These are phyloP conservation scores for Vanderwaltozyma verrucispora DNA, from an alignment of 805 yeast genomes.

Conservation along the genomic window DNA sequence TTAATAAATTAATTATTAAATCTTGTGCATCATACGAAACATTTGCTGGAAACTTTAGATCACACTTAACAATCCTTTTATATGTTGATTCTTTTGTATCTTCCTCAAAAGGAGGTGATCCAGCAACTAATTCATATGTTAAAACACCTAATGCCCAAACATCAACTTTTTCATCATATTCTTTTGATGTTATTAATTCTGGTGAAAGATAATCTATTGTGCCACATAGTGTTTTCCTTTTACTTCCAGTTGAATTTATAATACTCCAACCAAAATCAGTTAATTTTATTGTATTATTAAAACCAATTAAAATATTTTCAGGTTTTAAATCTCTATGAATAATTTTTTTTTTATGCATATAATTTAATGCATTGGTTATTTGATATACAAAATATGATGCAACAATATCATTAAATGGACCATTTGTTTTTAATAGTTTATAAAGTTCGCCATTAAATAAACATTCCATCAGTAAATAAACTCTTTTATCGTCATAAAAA, in stretches of 20 bases:
- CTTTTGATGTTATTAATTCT: conserved; percentile 79
- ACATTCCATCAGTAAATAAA: conserved; percentile 76
- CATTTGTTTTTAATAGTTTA: conserved; percentile 47
- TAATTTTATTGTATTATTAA: conserved; percentile 66
- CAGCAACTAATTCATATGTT: conserved; percentile 77
- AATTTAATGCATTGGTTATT: conserved; percentile 67
- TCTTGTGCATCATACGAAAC: conserved; percentile 70
- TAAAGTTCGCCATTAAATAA: conserved; percentile 82
- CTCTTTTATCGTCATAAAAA: conserved; percentile 71
- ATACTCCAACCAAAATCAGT: conserved; percentile 98
- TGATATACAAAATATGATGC: conserved; percentile 78
- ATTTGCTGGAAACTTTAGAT: conserved; percentile 58
- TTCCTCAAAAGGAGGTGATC: conserved; percentile 89
- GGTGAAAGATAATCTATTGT: conserved; percentile 93
- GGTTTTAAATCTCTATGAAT: conserved; percentile 94
- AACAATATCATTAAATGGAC: conserved; percentile 57
- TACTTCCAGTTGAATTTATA: conserved; percentile 41
- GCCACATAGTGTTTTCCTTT: conserved; percentile 82
- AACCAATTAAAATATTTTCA: conserved; percentile 74
- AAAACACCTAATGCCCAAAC: conserved; percentile 89
- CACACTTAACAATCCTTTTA: conserved; percentile 68
- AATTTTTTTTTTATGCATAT: conserved; percentile 68
- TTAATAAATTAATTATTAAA: conserved; percentile 52
- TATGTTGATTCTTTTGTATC: conserved; percentile 67
- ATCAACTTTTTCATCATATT: conserved; percentile 72